A percentile compares a stretch with the other conserved stretches of the same genome.
Conservation (phyloP, 1,284 basidiomycete species). For the Xanthoconium separans region DNA sequence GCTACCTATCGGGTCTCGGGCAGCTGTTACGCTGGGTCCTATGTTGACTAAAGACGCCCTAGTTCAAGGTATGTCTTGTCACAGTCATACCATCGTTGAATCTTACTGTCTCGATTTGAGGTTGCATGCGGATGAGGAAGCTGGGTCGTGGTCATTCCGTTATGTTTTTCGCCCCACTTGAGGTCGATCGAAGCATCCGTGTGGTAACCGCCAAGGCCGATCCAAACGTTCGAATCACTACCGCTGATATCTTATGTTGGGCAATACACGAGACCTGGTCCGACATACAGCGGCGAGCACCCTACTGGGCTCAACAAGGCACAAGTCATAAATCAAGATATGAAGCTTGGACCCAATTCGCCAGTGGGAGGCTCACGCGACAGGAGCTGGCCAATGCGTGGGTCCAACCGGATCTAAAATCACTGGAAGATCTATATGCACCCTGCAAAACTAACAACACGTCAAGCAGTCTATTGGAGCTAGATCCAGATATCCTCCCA, state of each 20-base stretch:
- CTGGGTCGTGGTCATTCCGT: not conserved
- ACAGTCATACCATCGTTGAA: not conserved
- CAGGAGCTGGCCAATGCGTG: not conserved
- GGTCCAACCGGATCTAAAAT: not conserved
- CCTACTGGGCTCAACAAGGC: not conserved
- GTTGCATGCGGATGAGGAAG: slow-evolving; percentile 7
- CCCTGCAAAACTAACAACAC: not conserved
- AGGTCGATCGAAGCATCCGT: not conserved
- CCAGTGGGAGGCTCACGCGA: not conserved
- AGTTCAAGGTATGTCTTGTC: not conserved
- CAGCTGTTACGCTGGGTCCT: not conserved
- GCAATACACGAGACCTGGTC: not conserved
- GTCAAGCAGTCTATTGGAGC: not conserved
- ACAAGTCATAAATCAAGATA: not conserved
- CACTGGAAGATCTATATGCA: not conserved
- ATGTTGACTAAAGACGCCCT: not conserved
- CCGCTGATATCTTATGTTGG: not conserved
- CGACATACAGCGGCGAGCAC: not conserved
- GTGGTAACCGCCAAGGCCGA: not conserved
- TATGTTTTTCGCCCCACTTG: not conserved
- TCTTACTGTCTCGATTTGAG: not conserved
- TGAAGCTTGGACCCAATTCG: not conserved
- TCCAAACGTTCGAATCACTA: not conserved
- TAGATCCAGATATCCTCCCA: not conserved
- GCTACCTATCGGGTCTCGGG: not conserved